phyloP scores from a whole-genome alignment of 1,139 yeast genomes.

The Diutina neorugosa region DNA sequence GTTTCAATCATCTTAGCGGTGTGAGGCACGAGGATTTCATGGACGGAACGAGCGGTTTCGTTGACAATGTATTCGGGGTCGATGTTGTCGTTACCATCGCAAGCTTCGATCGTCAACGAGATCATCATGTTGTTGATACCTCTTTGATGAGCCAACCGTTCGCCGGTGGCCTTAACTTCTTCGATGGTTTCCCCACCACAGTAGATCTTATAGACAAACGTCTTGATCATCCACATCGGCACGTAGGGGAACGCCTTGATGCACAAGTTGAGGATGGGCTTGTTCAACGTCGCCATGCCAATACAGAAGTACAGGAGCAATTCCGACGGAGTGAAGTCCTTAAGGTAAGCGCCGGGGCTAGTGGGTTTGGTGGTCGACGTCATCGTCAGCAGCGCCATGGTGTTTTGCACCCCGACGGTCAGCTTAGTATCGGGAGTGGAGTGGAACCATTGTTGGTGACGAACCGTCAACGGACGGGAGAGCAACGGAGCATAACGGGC shows the following conservation, averaged over 20 bases:
- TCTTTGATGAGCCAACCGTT: slow-evolving; percentile 41
- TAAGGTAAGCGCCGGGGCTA: slow-evolving; percentile 14
- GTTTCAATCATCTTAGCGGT: slow-evolving; percentile 35
- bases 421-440: neutral
- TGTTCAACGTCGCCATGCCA: slow-evolving; percentile 56
- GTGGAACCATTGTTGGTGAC: neutral
- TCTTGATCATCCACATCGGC: slow-evolving; percentile 60
- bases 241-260: slow-evolving; percentile 62
- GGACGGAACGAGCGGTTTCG: slow-evolving; percentile 57
- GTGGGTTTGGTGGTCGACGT: neutral
- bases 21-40: slow-evolving; percentile 64
- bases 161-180: slow-evolving; percentile 64
- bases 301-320: slow-evolving; percentile 52
- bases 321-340: slow-evolving; percentile 25
- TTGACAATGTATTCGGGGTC: slow-evolving; percentile 53
- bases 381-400: neutral
- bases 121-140: slow-evolving; percentile 93
- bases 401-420: neutral
- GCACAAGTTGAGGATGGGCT: slow-evolving; percentile 45
- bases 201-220: slow-evolving; percentile 69
- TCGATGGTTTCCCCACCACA: slow-evolving; percentile 80
- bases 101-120: slow-evolving; percentile 84
- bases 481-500: neutral
- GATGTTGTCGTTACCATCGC: slow-evolving; percentile 60
- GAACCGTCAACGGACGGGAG: neutral